Percentiles rank a stretch among this genome's conserved stretches.
Conservation (phyloP, 2,329 filamentous ascomycete genomes). For the Ramichloridium luteum region DNA sequence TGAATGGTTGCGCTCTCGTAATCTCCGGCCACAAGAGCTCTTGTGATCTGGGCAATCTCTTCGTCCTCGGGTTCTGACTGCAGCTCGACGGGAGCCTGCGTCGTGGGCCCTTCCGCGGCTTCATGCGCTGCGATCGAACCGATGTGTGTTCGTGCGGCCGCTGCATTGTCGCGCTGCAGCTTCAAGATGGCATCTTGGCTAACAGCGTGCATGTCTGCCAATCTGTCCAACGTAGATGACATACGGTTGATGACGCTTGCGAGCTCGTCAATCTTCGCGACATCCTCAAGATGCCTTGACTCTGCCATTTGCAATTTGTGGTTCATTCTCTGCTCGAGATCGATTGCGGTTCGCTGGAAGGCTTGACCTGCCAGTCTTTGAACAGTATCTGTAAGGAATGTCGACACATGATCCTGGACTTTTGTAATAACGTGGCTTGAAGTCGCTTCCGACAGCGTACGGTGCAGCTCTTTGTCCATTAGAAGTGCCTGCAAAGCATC, state of each 20-base stretch:
- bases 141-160: constrained; percentile 29
- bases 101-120: constrained; percentile 4
- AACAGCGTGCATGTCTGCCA: constrained; percentile 56
- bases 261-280: constrained; percentile 61
- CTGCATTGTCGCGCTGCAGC: constrained; percentile 28
- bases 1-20: constrained; percentile 36
- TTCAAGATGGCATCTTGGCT: constrained; percentile 47
- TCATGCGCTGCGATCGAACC: constrained; percentile 6
- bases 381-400: constrained; percentile 41
- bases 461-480: constrained; percentile 61
- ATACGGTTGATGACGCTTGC: constrained; percentile 53
- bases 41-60: constrained; percentile 51
- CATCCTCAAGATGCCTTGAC: constrained; percentile 40
- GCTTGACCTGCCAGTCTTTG: constrained; percentile 31
- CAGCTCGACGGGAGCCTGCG: constrained; percentile 24
- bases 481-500: constrained; percentile 54
- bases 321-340: constrained; percentile 51
- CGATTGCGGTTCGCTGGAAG: constrained; percentile 53
- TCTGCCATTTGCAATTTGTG: constrained; percentile 42
- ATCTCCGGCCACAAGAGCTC: constrained; percentile 46
- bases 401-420: constrained; percentile 57
- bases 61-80: constrained; percentile 37
- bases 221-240: constrained; percentile 54
- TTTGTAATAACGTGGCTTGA: constrained; percentile 52
- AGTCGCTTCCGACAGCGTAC: constrained; percentile 60